Evolutionary conservation across 306 rosid species (phyloP), one percentile per base, ranked within the genome.

Genomic region (Pueraria montana): DNA sequence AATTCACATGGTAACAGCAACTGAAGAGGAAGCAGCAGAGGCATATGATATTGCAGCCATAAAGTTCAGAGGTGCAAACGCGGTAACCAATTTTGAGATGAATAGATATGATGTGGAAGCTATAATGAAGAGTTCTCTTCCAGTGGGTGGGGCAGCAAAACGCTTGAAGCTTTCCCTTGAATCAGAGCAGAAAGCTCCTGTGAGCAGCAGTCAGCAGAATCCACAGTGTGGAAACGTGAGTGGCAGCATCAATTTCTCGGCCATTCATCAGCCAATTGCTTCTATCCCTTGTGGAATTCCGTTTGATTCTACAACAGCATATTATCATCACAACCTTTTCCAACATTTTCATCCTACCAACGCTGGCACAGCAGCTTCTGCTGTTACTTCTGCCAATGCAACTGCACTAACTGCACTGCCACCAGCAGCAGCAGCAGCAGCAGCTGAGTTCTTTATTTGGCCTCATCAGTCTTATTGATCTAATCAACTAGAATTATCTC

Each of bases 1-100:
- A 17, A 38, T 8, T 49, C 4, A 12, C 65, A 40, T 73, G 74
- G 18, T 82, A 66, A 74, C 91, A 96, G 99, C 99, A 5, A 94
- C 98, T 0, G 99, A 96, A 49, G 99, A 96, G 89, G 98, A 96
- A 86, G 99, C 99, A 0, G 99, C 98, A 0, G 98, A 96, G 81
- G 99, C 99, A 0, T 92, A 96, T 17, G 98, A 96, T 42, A 96
- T 96, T 45, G 98, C 99, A 10, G 98, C 98, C 11, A 94, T 96
- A 74, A 96, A 96, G 87, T 96, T 96, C 17, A 82, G 99, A 80
- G 99, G 99, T 0, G 78, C 93, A 64, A 92, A 91, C n/a, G 99
- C 98, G 0, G 99, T 94, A 26, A 96, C 98, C 16, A 96, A 96
- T 55, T 96, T 96, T 9, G 98, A 94, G 93, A 96, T 96, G 99